A percentile compares a stretch with the other conserved stretches of the same genome.
Evolutionary conservation across 176 grass and related monocot genomes (phyloP).

Genomic region (Lolium rigidum): DNA sequence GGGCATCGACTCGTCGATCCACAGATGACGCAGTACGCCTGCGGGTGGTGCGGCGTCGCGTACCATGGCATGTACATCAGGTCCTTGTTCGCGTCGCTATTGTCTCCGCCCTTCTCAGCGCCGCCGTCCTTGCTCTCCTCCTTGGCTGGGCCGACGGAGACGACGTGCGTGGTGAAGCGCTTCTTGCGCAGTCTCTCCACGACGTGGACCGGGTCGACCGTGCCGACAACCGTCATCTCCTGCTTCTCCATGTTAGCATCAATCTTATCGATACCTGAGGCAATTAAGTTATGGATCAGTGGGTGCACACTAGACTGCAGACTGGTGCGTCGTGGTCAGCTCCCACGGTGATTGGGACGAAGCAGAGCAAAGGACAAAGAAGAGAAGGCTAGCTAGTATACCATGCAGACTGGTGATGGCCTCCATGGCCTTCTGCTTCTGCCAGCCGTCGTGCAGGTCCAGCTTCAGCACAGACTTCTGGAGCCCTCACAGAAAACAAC

Average conservation of each 20-base stretch:
- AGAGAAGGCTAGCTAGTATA: background rate
- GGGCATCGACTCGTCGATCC: conserved; percentile 24
- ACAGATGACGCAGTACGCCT: conserved; percentile 61
- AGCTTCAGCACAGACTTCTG: conserved; percentile 82
- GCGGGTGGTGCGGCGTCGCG: background rate
- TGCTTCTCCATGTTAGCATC: conserved; percentile 63
- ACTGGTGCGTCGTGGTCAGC: too few relatives aligned
- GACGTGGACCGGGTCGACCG: conserved; percentile 65
- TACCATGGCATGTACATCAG: conserved; percentile 11
- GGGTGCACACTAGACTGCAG: too few relatives aligned
- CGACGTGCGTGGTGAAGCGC: conserved; percentile 31
- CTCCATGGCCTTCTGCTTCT: conserved; percentile 80
- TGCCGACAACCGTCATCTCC: conserved; percentile 73
- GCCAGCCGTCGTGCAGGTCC: conserved; percentile 72
- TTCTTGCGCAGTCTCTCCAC: conserved; percentile 58
- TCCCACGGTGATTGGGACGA: too few relatives aligned
- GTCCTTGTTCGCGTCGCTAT: background rate
- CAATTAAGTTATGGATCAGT: too few relatives aligned
- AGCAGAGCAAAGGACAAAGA: background rate
- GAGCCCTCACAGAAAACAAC: background rate
- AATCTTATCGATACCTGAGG: conserved; percentile 48
- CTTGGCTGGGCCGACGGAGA: conserved; percentile 66
- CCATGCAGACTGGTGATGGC: conserved; percentile 61
- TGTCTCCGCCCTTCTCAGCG: conserved; percentile 18
- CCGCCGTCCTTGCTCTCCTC: conserved; percentile 1